Evolutionary conservation across 2,329 filamentous ascomycete species (phyloP), one percentile per base, ranked within the genome.

Genomic region (Colletotrichum tofieldiae): DNA sequence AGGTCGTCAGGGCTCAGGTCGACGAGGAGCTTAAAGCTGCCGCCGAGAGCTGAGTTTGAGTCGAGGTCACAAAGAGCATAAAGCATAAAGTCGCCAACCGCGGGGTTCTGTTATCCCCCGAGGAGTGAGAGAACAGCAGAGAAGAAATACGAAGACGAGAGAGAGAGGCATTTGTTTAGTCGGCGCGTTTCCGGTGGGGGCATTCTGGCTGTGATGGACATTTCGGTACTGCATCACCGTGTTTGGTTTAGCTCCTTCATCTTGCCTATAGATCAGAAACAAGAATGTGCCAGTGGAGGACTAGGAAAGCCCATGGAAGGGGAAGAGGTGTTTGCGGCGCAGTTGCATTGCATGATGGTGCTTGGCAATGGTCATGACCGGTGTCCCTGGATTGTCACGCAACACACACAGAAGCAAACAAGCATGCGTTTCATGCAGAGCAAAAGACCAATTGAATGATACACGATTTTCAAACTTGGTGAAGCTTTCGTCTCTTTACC

Each of bases 1-100:
- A 92, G 77, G 88, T 97, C 74, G 91, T 98, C 6, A 90, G 92
- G 81, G 87, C 88, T 73, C 91, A 95, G 81, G 93, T 97, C 11
- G 91, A 89, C 71, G 84, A 88, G 77, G 91, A 93, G 81, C 84
- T 93, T 39, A 71, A 75, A 52, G 72, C 67, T 32, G 23, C 41
- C 16, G 45, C 41, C 32, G 51, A 72, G 20, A 72, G 66, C 70
- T 70, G 59, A 72, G 20, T 32, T 12, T 29, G 35, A 54, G 5
- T 45, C 20, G 20, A 55, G 66, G 52, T 55, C 43, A 7, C 41
- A 49, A 60, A 26, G 54, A 55, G 12, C 60, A 63, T 41, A 32
- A 52, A 52, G 35, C 35, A 63, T 41, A 39, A 52, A 9, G 35
- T 4, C 35, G 29, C n/a, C 47, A 23, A 37, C n/a, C 37, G 12